These are phyloP conservation scores for Neurospora intermedia DNA, from an alignment of 495 filamentous ascomycete species.

Conservation along the genomic window DNA sequence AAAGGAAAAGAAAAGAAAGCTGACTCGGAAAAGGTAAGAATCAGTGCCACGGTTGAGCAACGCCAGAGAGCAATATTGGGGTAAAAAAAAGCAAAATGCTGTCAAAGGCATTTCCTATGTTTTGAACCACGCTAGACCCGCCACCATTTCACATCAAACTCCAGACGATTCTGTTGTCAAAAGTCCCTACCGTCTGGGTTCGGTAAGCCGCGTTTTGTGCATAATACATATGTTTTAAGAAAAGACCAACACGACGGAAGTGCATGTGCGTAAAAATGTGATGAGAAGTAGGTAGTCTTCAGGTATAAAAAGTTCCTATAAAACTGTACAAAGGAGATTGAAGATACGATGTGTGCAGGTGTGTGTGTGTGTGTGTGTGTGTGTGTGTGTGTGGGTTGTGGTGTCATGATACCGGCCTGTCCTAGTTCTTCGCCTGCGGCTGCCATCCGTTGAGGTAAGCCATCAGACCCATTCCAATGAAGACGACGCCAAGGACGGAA, in stretches of 20 bases:
- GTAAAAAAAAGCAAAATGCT: neutral
- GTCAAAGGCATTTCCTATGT: neutral
- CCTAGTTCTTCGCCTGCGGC: slow-evolving; percentile 21
- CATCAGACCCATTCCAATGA: slow-evolving; percentile 87
- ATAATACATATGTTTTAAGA: neutral
- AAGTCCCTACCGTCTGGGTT: neutral
- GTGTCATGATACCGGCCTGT: neutral
- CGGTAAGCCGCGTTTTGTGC: neutral
- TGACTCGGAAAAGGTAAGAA: neutral
- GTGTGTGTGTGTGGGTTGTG: neutral
- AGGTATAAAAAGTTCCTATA: neutral
- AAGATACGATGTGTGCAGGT: neutral
- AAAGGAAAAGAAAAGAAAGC: neutral
- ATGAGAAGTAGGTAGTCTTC: neutral
- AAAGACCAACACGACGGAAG: neutral
- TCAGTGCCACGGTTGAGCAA: neutral
- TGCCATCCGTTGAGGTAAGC: slow-evolving; percentile 88
- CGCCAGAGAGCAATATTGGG: neutral
- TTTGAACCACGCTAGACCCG: neutral
- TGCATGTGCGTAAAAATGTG: neutral
- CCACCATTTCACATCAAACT: neutral
- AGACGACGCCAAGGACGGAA: slow-evolving; percentile 78
- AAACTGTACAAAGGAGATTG: neutral
- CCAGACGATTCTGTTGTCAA: neutral
- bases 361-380: neutral